Evolutionary conservation across 768 basidiomycete species (phyloP), one percentile per base, ranked within the genome.

Genomic region (Naganishia kalamii): DNA sequence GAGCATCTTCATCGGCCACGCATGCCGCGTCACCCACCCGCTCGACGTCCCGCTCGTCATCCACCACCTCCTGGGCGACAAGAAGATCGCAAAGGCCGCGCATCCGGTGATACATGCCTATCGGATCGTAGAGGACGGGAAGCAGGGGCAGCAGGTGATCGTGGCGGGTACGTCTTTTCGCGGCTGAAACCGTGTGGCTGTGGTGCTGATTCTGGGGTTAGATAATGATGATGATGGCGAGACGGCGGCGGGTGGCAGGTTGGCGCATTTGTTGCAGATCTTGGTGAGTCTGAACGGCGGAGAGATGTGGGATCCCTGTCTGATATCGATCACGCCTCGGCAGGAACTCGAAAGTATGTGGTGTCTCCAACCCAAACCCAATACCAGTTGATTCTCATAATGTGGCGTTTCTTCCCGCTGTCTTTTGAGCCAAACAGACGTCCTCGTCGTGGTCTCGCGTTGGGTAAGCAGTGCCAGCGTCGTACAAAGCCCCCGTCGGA

Each of bases 211-310:
- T 23, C 33, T 19, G n/a, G 17, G 54, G n/a, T 7, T 69, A 91
- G 93, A 97, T 72, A 93, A 96, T 65, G 90, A 93, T 63, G 93
- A 98, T 66, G 89, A 97, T 65, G 90, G 92, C 1, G 94, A 99
- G 79, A 86, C 88, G 0, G 92, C 90, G 0, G 94, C 94, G 21
- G 94, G 94, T 4, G 86, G 88, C 46, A 84, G 94, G 19, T 79
- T 98, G 23, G 90, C 90, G 0, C 93, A 97, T 76, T 82, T 99
- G 1, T 79, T 99, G 4, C 90, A 92, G 68, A 91, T 94, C 49
- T 75, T 96, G 50, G 54, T 57, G 37, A 90, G 90, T 37, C 47
- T 62, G 48, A 62, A n/a, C 12, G 12, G 51, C 11, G 29, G 48
- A 33, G n/a, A 6, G 30, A n/a, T 21, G 19, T 11, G 21, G 2